A percentile compares a stretch with the other conserved stretches of the same genome.
Conservation (phyloP, 2,329 filamentous ascomycete species). For the Fusarium circinatum region DNA sequence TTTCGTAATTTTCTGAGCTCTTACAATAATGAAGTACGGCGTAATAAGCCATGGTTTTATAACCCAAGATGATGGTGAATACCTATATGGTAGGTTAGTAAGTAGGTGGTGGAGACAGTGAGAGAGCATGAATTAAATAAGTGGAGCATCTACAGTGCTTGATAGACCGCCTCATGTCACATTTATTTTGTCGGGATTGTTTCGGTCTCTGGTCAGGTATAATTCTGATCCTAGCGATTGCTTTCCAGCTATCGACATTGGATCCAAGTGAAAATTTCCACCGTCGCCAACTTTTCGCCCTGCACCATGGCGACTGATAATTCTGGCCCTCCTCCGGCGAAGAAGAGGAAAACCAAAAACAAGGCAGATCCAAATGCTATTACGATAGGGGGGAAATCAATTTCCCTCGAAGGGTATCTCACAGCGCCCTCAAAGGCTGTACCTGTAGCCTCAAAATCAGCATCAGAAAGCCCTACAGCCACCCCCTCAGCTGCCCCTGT, state of each 20-base stretch:
- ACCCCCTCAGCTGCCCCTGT: conserved; percentile 1
- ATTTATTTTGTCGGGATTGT: not conserved
- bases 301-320: conserved; percentile 41
- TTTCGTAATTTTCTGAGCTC: not conserved
- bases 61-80: not conserved
- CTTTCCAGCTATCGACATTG: not conserved
- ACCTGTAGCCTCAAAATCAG: conserved; percentile 1
- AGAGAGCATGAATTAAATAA: not conserved
- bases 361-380: conserved; percentile 50
- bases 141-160: not conserved
- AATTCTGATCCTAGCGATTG: not conserved
- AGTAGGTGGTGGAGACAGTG: not conserved
- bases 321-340: conserved; percentile 45
- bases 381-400: conserved; percentile 59
- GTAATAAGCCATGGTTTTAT: not conserved
- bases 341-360: conserved; percentile 54
- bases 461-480: conserved; percentile 5
- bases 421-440: conserved; percentile 47
- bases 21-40: not conserved
- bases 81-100: no score
- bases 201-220: not conserved
- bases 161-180: not conserved
- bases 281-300: not conserved
- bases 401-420: conserved; percentile 63
- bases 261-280: not conserved